phyloP scores from a whole-genome alignment of 495 filamentous ascomycete genomes.

The Neurospora sp. region DNA sequence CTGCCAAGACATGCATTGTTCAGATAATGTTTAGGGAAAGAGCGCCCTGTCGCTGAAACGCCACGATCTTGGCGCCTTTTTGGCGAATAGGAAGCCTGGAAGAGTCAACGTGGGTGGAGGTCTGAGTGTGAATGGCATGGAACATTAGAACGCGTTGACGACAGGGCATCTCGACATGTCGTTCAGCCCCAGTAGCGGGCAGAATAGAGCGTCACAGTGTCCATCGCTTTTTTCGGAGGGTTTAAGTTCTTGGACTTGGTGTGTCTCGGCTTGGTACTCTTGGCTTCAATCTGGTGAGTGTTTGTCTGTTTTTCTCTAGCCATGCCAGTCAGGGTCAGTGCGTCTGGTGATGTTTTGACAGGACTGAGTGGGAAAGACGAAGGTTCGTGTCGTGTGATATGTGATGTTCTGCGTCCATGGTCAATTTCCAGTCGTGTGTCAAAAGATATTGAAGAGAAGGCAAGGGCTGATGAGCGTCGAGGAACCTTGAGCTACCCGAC shows the following conservation, averaged over 20 bases:
- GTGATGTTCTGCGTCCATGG: not conserved
- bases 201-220: not conserved
- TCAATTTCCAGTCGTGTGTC: not conserved
- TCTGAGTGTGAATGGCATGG: not conserved
- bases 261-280: not conserved
- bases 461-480: not conserved
- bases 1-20: not conserved
- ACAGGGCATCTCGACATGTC: not conserved
- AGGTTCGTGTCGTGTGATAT: not conserved
- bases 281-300: not conserved
- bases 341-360: not conserved
- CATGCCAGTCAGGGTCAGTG: not conserved
- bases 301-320: not conserved
- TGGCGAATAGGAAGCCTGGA: not conserved
- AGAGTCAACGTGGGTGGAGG: not conserved
- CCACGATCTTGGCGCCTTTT: not conserved
- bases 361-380: not conserved
- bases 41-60: not conserved
- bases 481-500: too few species aligned
- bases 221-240: not conserved
- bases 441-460: not conserved
- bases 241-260: not conserved
- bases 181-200: not conserved
- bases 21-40: too few species aligned
- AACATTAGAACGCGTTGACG: not conserved